Base-by-base conservation (phyloP, 371 early-diverging fungal species). In the Mortierella sp. region DNA sequence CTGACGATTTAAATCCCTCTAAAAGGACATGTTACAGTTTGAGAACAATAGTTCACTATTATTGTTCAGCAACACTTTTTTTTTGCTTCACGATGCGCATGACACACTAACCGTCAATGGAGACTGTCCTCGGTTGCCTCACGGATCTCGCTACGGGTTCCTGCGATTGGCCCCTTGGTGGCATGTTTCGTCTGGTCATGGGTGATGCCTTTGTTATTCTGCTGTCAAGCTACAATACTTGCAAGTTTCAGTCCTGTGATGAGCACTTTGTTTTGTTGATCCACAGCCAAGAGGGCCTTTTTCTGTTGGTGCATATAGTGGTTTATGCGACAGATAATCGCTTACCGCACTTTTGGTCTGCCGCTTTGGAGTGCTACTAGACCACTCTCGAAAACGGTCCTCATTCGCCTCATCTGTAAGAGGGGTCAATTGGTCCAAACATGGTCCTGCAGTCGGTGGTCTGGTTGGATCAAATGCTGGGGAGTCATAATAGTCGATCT, bases 61-160 rank as follows among this genome's bases (percentile, higher is more conserved):
- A n/a, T n/a, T n/a, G n/a, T n/a, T n/a, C n/a, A n/a, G n/a, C 42
- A 55, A 28, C 23, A 21, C 5, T n/a, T 26, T 26, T 19, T 17
- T 32, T 43, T 31, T 31, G 21, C 5, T 6, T 4, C 15, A 17
- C 9, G 19, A 34, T 19, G 21, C 6, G 0, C 4, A 17, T 27
- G n/a, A 26, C 21, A n/a, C 6, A 0, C 34, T 48, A 55, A 72
- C 72, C 66, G 27, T 72, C 61, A 11, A 49, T 66, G 6, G 66
- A 61, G 3, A 56, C 44, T 23, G 44, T 37, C 27, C 46, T 50
- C 23, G 27, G 3, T 14, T 26, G 46, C 48, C 50, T 44, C 15
- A 11, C 31, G 6, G 9, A 49, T 23, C 53, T 56, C 3, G 58
- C 21, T 27, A 31, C 9, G 6, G 50, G 30, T 2, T 55, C 58